A percentile compares a stretch with the other conserved stretches of the same genome.
phyloP scores from a whole-genome alignment of 148 eudicot genomes.

The Amaranthus palmeri region DNA sequence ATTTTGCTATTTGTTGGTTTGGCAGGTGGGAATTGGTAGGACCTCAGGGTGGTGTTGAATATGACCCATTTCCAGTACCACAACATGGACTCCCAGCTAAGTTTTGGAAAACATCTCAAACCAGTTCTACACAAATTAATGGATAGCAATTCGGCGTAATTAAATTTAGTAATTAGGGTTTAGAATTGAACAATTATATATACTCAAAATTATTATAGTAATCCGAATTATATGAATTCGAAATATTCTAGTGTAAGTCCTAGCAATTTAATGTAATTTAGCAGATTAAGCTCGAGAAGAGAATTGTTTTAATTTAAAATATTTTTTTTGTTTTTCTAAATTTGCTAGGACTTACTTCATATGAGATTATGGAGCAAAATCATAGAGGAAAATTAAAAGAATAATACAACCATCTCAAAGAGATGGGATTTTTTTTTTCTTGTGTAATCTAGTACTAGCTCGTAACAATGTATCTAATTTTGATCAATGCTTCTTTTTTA shows the following conservation, averaged over 20 bases:
- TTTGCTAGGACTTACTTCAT: neutral
- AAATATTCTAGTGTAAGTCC: no score
- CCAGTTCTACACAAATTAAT: neutral
- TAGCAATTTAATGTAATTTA: no score
- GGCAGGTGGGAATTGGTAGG: slow-evolving; percentile 78
- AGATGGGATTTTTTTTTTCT: neutral
- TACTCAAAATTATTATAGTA: neutral
- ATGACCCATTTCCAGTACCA: slow-evolving; percentile 78
- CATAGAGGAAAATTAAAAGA: neutral
- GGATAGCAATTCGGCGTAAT: neutral
- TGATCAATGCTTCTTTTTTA: no score
- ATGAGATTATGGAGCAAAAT: neutral
- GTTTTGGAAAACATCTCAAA: slow-evolving; percentile 37
- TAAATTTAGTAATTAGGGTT: neutral
- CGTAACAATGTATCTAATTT: no score
- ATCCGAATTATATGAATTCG: no score
- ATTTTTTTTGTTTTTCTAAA: neutral
- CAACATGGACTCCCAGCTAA: slow-evolving; percentile 61
- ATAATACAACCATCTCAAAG: slow-evolving; percentile 2
- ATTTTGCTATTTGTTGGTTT: neutral
- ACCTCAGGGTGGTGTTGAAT: slow-evolving; percentile 38
- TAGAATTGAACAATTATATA: no score
- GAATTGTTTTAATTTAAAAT: neutral
- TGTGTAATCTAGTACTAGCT: neutral
- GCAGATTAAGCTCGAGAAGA: neutral